Base-by-base conservation (phyloP, 2,329 filamentous ascomycete species). In the Talaromyces islandicus region DNA sequence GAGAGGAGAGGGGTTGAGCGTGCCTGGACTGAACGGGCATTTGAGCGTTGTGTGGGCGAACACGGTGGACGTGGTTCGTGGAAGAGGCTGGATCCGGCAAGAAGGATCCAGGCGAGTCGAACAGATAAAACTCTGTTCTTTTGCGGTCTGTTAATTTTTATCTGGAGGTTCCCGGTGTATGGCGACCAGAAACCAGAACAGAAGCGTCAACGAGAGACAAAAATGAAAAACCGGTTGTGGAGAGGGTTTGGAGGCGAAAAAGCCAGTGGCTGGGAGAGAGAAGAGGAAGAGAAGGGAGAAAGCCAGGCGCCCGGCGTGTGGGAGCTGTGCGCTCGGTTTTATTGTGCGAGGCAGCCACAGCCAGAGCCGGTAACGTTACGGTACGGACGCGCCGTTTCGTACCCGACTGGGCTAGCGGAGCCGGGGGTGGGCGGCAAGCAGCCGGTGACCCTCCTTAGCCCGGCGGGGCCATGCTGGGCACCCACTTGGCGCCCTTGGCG, bases 21-120 rank as follows among this genome's bases (percentile, higher is more conserved):
- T 71, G 69, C 68, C 69, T 73, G 66, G 71, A 70, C 69, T 69
- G 71, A 70, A 68, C 67, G 74, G 73, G 74, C 75, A 78, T 78
- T 78, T 76, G 75, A 76, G 74, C 75, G 73, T 74, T 57, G 56
- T 59, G 58, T 25, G 35, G 48, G 51, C 59, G 56, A 61, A 62
- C 59, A 59, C 56, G 58, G 32, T 60, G 50, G 59, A 56, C 46
- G 53, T 59, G 52, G 58, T 48, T 55, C 19, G 55, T 54, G 24
- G 59, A 54, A 53, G 56, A 35, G 35, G 51, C 46, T 61, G 55
- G 61, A 61, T 54, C 57, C 57, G 57, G 29, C 29, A 30, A 51
- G 46, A 38, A 59, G 52, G 57, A 48, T 21, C 57, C 57, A 24
- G 43, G 51, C 12, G 24, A 35, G 10, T 10, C n/a, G 43, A 46